Base-by-base conservation (phyloP, 257 asterid species). In the Nicotiana tabacum region DNA sequence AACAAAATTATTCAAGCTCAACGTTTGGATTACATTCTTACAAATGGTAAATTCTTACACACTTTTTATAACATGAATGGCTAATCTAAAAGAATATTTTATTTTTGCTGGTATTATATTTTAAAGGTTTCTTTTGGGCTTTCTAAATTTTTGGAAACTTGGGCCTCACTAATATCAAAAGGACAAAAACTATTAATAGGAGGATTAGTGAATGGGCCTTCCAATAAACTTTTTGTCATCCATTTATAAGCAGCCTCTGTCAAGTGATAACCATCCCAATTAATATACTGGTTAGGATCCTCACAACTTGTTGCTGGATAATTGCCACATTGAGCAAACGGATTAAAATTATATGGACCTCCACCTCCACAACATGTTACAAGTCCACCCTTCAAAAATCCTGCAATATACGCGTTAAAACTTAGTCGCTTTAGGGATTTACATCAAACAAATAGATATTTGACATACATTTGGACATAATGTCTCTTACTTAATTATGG, bases 331-430 rank as follows among this genome's bases (percentile, higher is more conserved):
- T 9, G 33, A 33, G 56, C 82, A 15, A 4, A 13, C 2, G 10
- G 0, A 27, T 58, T 78, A 57, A 58, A 78, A 55, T 78, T 78
- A 78, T 35, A 78, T 35, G 32, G 56, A 37, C 82, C 72, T 78
- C 82, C 72, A 30, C n/a, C 33, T 32, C 82, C 82, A 78, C 72
- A 78, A 58, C 82, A 60, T 57, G 82, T 13, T 58, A 43, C 21
- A 33, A 78, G 58, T 37, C 35, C n/a, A 18, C 57, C n/a, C 37
- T 72, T 13, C 8, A n/a, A 5, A 62, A 78, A 60, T 21, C 82
- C 82, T 58, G n/a, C 27, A 66, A 13, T 11, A 13, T 53, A 53
- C 16, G 1, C 58, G 2, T 17, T 10, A 2, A 12, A 33, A 66
- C 9, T 30, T 9, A 43, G 51, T 43, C 51, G 3, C 51, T 8